A percentile compares a stretch with the other conserved stretches of the same genome.
Evolutionary conservation across 164 flowering plant genomes (phyloP).

Genomic region (Macadamia integrifolia): DNA sequence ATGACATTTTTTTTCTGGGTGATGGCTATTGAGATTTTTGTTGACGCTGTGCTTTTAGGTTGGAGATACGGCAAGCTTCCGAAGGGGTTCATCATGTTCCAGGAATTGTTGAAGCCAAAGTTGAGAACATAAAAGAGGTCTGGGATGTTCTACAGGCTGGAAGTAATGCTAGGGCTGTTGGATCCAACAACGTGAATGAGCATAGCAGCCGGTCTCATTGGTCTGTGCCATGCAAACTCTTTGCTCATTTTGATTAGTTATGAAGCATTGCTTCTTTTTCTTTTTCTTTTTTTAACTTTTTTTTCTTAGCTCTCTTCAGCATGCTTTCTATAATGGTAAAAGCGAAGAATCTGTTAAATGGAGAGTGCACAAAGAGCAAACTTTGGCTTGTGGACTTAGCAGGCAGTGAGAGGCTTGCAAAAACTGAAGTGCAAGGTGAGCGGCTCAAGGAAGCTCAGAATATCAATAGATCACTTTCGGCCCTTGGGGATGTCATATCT

Average conservation of each 20-base stretch:
- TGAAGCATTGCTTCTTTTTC: no score
- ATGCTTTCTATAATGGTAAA: constrained; percentile 30
- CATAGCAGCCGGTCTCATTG: constrained; percentile 12
- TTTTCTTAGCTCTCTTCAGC: constrained; percentile 9
- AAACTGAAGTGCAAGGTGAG: constrained; percentile 85
- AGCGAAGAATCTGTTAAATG: constrained; percentile 35
- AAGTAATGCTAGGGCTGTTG: constrained; percentile 77
- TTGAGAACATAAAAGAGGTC: constrained; percentile 55
- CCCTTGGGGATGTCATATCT: constrained; percentile 88
- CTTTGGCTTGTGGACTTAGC: constrained; percentile 80
- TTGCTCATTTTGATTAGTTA: background rate
- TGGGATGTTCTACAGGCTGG: constrained; percentile 82
- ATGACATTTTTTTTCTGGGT: no score
- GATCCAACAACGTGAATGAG: constrained; percentile 46
- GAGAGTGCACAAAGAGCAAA: constrained; percentile 39
- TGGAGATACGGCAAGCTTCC: constrained; percentile 77
- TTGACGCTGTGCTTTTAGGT: constrained; percentile 28
- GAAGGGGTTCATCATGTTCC: constrained; percentile 88
- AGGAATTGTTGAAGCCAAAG: constrained; percentile 78
- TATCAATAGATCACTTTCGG: constrained; percentile 82
- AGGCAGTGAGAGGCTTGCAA: constrained; percentile 86
- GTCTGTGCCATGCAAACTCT: background rate
- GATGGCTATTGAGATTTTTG: background rate
- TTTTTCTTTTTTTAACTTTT: background rate
- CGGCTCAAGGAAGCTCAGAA: constrained; percentile 90